Conservation (phyloP, 208 protist genomes). For the Acanthamoeba castellanii region DNA sequence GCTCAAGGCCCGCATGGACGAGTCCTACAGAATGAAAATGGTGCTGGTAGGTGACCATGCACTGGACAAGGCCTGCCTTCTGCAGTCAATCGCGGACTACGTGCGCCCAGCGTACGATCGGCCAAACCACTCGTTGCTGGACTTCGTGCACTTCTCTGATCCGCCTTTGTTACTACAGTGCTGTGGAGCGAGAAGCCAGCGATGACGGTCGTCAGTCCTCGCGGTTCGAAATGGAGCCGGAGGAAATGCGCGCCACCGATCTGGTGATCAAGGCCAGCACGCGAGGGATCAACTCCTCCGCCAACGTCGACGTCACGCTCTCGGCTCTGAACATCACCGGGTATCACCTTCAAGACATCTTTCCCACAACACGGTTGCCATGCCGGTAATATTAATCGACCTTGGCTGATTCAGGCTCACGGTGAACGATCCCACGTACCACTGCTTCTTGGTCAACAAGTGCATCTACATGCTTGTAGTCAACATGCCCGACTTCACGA, state of each 20-base stretch:
- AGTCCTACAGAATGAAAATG: constrained; percentile 70
- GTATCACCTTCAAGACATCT: not conserved
- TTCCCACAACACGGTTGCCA: too few relatives aligned
- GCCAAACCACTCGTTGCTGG: too few relatives aligned
- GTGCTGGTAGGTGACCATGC: constrained; percentile 4
- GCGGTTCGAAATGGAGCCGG: not conserved
- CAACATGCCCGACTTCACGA: constrained; percentile 43
- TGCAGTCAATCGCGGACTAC: constrained; percentile 31
- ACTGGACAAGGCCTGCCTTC: constrained; percentile 9
- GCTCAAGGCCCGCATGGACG: constrained; percentile 67
- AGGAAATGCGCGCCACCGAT: not conserved
- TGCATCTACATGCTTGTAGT: constrained; percentile 49
- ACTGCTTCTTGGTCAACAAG: constrained; percentile 46
- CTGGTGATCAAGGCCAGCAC: constrained; percentile 30
- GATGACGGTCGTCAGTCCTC: constrained; percentile 16
- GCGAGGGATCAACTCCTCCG: constrained; percentile 14
- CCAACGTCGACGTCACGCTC: not conserved
- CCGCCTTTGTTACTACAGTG: not conserved
- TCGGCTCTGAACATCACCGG: constrained; percentile 19
- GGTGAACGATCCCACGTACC: constrained; percentile 46
- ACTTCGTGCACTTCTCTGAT: too few relatives aligned
- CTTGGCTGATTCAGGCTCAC: not conserved
- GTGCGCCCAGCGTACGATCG: not conserved
- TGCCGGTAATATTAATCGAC: not conserved
- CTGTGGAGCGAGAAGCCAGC: not conserved